Percentiles rank a stretch among this genome's conserved stretches.
These are phyloP conservation scores for Lasiodiplodia theobromae DNA, from an alignment of 2,329 filamentous ascomycete genomes.

Conservation along the genomic window DNA sequence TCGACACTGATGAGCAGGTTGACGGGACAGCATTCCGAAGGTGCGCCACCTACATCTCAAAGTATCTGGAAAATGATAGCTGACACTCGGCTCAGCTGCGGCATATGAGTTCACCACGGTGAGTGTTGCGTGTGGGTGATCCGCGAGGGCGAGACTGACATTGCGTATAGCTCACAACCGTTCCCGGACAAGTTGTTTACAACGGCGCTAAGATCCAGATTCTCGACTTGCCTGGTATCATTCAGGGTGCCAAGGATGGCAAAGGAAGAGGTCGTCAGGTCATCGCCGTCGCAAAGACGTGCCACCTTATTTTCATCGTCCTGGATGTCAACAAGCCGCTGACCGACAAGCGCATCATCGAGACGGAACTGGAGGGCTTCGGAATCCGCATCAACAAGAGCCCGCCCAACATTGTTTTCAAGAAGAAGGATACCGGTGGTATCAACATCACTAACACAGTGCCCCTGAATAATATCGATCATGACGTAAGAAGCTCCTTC, in stretches of 20 bases:
- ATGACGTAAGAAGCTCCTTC: conserved; percentile 62
- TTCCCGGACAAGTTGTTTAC: conserved; percentile 94
- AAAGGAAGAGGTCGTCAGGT: conserved; percentile 97
- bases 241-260: conserved; percentile 97
- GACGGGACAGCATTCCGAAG: conserved; percentile 95
- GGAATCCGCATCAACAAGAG: conserved; percentile 97
- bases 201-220: conserved; percentile 98
- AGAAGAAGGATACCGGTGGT: conserved; percentile 98
- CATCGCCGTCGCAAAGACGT: conserved; percentile 98
- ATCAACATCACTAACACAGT: conserved; percentile 96
- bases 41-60: conserved; percentile 40
- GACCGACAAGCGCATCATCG: conserved; percentile 95
- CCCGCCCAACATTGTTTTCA: conserved; percentile 98
- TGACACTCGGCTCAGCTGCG: conserved; percentile 62
- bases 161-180: conserved; percentile 73
- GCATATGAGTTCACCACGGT: conserved; percentile 97
- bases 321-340: conserved; percentile 98
- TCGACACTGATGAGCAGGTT: conserved; percentile 95
- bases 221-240: conserved; percentile 97
- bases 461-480: conserved; percentile 87
- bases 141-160: conserved; percentile 29
- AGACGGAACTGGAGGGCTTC: conserved; percentile 93
- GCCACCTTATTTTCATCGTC: conserved; percentile 98
- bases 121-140: not conserved
- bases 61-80: conserved; percentile 27